A percentile compares a stretch with the other conserved stretches of the same genome.
phyloP scores from a whole-genome alignment of 352 stramenopile species.

The Globisporangium camurandrum region DNA sequence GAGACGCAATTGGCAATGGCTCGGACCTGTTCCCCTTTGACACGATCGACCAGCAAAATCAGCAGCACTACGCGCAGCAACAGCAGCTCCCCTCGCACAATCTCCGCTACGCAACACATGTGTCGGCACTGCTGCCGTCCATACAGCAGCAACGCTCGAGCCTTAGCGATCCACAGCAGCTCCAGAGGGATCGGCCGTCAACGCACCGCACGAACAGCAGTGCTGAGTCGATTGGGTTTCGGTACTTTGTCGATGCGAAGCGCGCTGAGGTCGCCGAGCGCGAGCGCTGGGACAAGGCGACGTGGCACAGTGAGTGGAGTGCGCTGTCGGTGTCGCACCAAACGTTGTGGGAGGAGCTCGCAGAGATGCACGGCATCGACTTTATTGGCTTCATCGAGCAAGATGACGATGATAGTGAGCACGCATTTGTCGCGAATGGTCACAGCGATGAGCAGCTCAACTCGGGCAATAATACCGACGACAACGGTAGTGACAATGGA shows the following conservation, averaged over 20 bases:
- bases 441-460: no score
- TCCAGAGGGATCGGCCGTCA: no score
- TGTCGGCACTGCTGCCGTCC: background rate
- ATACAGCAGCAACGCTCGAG: background rate
- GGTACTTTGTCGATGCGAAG: conserved; percentile 22
- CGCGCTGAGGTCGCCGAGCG: conserved; percentile 9
- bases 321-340: conserved; percentile 15
- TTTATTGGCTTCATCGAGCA: conserved; percentile 1
- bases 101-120: background rate
- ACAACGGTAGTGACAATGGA: conserved; percentile 2
- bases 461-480: no score
- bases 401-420: background rate
- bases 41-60: conserved; percentile 3
- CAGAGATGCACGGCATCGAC: conserved; percentile 8
- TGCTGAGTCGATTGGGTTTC: conserved; percentile 12
- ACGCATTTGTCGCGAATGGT: no score
- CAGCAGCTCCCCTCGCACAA: background rate
- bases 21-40: conserved; percentile 4
- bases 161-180: background rate
- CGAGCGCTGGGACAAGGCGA: conserved; percentile 16
- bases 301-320: conserved; percentile 22
- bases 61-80: background rate
- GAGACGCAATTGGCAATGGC: conserved; percentile 1
- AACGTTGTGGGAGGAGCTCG: conserved; percentile 24
- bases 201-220: no score